Base-by-base conservation (phyloP, 306 rosid species). In the Pueraria montana region DNA sequence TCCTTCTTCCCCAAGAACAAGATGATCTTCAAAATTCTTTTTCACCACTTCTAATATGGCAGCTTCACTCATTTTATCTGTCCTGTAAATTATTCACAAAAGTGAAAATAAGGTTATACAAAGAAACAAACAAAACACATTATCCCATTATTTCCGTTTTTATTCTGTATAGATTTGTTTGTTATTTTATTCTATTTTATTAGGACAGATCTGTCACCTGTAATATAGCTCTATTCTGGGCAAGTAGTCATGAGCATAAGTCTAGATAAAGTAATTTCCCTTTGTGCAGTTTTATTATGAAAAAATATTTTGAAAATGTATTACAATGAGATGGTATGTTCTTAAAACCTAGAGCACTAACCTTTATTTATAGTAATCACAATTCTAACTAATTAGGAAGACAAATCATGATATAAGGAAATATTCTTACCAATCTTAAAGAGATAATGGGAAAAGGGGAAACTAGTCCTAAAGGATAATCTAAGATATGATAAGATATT, bases 1-100 rank as follows among this genome's bases (percentile, higher is more conserved):
- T 73, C 97, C 99, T 91, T 96, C 99, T 87, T 96, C 99, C 77
- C 99, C 99, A 79, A 96, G 96, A 89, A 96, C 70, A 72, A 96
- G 98, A 82, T 96, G 99, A 80, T 91, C 93, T 49, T 68, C 64
- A 70, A 94, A 96, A 86, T 92, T 92, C 86, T 87, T 84, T 75
- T 78, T 89, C 84, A 96, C 91, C 40, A 92, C 92, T 56, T 91
- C 90, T 77, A 96, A 82, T 83, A 96, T 90, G 84, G 98, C 92
- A 82, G 91, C 86, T 88, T 96, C 99, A 56, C 99, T 93, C 92
- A 83, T 89, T 90, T 96, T 96, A 89, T 96, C 99, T 34, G 99
- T 94, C 82, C 99, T 95, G 94, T 79, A 84, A 72, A 77, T 80
- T 62, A 74, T 81, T 84, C 48, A 56, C 52, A 83, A 80, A 32